A percentile compares a stretch with the other conserved stretches of the same genome.
Conservation (phyloP, 176 grass and related monocot genomes). For the Dendrocalamus sinicus region DNA sequence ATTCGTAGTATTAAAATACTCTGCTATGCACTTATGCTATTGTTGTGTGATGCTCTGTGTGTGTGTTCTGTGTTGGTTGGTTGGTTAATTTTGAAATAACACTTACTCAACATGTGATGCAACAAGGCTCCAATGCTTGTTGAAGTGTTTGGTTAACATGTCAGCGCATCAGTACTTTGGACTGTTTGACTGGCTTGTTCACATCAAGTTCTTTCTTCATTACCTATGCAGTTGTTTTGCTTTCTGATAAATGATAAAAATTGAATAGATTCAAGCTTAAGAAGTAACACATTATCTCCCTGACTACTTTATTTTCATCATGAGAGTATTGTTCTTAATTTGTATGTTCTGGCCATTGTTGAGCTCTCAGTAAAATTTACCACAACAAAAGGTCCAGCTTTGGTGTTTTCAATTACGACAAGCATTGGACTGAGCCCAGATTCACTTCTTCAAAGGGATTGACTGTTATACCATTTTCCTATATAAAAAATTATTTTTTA, state of each 20-base stretch:
- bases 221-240: neutral
- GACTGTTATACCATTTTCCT: slow-evolving; percentile 19
- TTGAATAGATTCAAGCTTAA: slow-evolving; percentile 26
- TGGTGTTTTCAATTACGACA: neutral
- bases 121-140: neutral
- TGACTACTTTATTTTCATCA: slow-evolving; percentile 30
- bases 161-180: neutral
- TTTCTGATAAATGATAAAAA: slow-evolving; percentile 11
- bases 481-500: neutral
- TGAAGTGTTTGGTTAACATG: slow-evolving; percentile 17
- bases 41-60: neutral
- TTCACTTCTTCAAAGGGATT: slow-evolving; percentile 7
- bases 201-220: neutral
- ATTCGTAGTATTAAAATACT: neutral
- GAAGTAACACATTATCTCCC: slow-evolving; percentile 8
- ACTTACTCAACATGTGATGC: neutral
- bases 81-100: slow-evolving; percentile 12
- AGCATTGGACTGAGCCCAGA: neutral
- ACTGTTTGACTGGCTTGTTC: neutral
- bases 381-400: neutral
- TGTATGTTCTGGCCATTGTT: neutral
- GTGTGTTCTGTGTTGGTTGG: slow-evolving; percentile 22
- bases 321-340: slow-evolving; percentile 6
- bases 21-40: neutral
- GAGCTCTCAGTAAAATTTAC: slow-evolving; percentile 19